Percentiles rank a stretch among this genome's conserved stretches.
Evolutionary conservation across 208 protist species (phyloP).

Genomic region (Crithidia mellificae): DNA sequence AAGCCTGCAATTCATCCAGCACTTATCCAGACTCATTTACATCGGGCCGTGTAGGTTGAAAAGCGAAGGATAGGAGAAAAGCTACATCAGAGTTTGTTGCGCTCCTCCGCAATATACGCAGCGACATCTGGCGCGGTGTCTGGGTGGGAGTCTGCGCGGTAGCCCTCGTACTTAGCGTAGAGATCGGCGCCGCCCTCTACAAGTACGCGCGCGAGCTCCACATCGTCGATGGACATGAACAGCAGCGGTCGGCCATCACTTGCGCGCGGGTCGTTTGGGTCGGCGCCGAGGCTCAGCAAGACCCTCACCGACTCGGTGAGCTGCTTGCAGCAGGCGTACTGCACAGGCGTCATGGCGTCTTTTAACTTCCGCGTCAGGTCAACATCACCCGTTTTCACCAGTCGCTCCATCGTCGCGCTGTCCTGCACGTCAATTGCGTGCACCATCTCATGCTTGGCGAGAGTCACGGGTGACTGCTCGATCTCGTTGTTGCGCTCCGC

Average conservation of each 20-base stretch:
- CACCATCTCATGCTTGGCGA: constrained; percentile 67
- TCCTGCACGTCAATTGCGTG: constrained; percentile 61
- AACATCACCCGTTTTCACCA: constrained; percentile 53
- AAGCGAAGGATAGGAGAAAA: too few relatives aligned
- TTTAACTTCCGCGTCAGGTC: constrained; percentile 54
- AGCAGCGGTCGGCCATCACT: constrained; percentile 76
- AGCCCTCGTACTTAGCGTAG: constrained; percentile 71
- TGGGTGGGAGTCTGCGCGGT: constrained; percentile 73
- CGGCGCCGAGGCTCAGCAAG: constrained; percentile 75
- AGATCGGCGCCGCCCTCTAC: constrained; percentile 75
- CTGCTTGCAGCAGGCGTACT: constrained; percentile 72
- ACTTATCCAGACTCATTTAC: too few relatives aligned
- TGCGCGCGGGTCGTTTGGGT: constrained; percentile 64
- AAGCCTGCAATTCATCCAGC: too few relatives aligned
- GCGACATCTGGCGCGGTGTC: constrained; percentile 75
- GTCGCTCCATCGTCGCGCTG: constrained; percentile 38
- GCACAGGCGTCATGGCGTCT: constrained; percentile 84
- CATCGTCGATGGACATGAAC: constrained; percentile 86
- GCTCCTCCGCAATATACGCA: constrained; percentile 40
- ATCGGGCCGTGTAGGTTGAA: too few relatives aligned
- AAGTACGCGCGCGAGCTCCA: constrained; percentile 63
- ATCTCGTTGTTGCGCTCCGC: constrained; percentile 69
- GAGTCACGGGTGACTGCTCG: constrained; percentile 54
- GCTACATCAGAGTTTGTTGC: constrained; percentile 42
- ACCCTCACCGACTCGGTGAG: constrained; percentile 50